Evolutionary conservation across 768 basidiomycete species (phyloP), one percentile per base, ranked within the genome.

Genomic region (Agaricus sinodeliciosus): DNA sequence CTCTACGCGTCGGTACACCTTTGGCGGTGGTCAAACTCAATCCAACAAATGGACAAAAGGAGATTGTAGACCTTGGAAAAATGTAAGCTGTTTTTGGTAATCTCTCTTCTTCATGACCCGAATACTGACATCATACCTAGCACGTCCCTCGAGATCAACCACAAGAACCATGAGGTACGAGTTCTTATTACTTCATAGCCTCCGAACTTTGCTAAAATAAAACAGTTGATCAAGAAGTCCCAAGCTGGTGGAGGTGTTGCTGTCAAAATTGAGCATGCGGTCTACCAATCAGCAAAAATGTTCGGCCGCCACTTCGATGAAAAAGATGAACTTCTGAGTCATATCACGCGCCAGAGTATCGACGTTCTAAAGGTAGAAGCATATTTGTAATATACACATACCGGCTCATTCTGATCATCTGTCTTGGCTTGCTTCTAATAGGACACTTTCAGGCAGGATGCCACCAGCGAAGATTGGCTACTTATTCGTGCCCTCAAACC

Each of bases 211-310:
- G 34, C 19, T 44, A 22, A 27, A 46, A 46, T 18, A 36, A 41
- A 62, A 16, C 60, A 92, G 90, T 75, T 91, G 25, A 80, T 98
- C 60, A 98, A 96, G 74, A 94, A 91, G 69, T 76, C 84, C 2
- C 93, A 97, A 67, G 84, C 90, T n/a, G 95, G 93, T 61, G 94
- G 80, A 44, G 95, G 96, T 63, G 94, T 97, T 12, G 95, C 96
- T 0, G 90, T 98, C 60, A 99, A 98, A 78, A 97, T 98, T 55
- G 96, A 98, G 67, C 90, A 95, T 66, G 94, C 94, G 3, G 87
- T 94, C 9, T 94, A 98, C 68, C 89, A 97, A 70, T 87, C 89
- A 22, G 84, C 93, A 26, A 95, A 94, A 70, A 87, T 93, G 84
- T 97, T 89, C 64, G 94, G 94, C 4, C 83, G 94, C 59, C 95